Conservation (phyloP, 2,329 filamentous ascomycete species). For the Zymoseptoria tritici region DNA sequence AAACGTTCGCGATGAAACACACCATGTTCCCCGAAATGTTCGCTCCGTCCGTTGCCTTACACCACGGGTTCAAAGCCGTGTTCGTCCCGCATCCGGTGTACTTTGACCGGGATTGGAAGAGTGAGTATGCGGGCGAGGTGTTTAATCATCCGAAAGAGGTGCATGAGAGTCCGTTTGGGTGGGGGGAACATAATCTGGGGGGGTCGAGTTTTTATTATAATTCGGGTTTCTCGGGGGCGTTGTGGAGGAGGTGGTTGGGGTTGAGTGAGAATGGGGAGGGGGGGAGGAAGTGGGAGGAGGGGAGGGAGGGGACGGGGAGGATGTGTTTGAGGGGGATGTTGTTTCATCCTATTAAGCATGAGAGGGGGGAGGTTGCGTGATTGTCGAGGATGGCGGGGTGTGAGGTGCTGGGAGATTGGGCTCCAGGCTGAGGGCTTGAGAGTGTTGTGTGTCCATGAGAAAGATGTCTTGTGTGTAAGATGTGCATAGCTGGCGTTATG, state of each 20-base stretch:
- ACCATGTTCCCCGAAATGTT: conserved; percentile 73
- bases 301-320: conserved; percentile 33
- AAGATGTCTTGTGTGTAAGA: too few species aligned
- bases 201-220: conserved; percentile 48
- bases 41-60: conserved; percentile 62
- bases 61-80: conserved; percentile 72
- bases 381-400: background rate
- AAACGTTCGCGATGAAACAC: conserved; percentile 65
- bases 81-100: conserved; percentile 73
- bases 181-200: conserved; percentile 46
- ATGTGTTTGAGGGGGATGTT: conserved; percentile 41
- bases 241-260: conserved; percentile 45
- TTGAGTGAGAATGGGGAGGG: conserved; percentile 38
- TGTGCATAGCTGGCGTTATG: background rate
- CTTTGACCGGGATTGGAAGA: conserved; percentile 65
- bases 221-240: conserved; percentile 39
- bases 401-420: too few species aligned
- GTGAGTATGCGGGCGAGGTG: conserved; percentile 39
- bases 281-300: conserved; percentile 27
- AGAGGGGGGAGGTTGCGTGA: conserved; percentile 26
- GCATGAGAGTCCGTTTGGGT: conserved; percentile 42
- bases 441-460: too few species aligned
- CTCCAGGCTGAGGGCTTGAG: too few species aligned
- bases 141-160: conserved; percentile 43
- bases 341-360: conserved; percentile 44